These are phyloP conservation scores for Sonneratia caseolaris DNA, from an alignment of 345 rosid species.

Conservation along the genomic window DNA sequence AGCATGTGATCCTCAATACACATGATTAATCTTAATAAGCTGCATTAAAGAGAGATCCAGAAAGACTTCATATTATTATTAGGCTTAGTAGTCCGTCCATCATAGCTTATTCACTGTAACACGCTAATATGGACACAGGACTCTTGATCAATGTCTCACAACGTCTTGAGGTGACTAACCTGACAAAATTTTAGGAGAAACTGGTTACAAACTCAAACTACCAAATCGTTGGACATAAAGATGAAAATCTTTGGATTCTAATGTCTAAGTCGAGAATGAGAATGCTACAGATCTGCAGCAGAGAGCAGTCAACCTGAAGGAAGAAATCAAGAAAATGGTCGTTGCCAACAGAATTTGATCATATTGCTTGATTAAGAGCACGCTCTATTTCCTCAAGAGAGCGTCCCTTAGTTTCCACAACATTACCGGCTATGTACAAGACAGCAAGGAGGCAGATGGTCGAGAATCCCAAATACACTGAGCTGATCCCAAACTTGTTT, in stretches of 20 bases:
- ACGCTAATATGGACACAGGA: background rate
- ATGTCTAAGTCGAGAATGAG: background rate
- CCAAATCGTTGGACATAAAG: background rate
- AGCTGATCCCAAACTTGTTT: conserved; percentile 83
- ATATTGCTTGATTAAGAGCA: conserved; percentile 45
- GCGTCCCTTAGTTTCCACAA: conserved; percentile 91
- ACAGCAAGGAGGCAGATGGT: conserved; percentile 72
- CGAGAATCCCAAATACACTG: conserved; percentile 80
- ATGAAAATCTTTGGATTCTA: background rate
- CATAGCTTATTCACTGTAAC: background rate
- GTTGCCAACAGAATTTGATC: conserved; percentile 6
- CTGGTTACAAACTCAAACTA: background rate
- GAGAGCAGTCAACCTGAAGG: background rate
- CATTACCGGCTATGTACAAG: conserved; percentile 64
- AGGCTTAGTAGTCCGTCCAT: background rate
- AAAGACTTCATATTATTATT: background rate
- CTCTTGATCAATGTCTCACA: background rate
- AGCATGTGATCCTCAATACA: background rate
- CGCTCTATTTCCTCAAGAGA: conserved; percentile 93
- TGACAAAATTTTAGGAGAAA: background rate
- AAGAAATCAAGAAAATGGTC: background rate
- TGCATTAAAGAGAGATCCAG: background rate
- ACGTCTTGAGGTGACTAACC: background rate
- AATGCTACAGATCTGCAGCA: background rate
- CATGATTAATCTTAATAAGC: background rate